Base-by-base conservation (phyloP, 169 alveolate genomes). In the Neospora caninum region DNA sequence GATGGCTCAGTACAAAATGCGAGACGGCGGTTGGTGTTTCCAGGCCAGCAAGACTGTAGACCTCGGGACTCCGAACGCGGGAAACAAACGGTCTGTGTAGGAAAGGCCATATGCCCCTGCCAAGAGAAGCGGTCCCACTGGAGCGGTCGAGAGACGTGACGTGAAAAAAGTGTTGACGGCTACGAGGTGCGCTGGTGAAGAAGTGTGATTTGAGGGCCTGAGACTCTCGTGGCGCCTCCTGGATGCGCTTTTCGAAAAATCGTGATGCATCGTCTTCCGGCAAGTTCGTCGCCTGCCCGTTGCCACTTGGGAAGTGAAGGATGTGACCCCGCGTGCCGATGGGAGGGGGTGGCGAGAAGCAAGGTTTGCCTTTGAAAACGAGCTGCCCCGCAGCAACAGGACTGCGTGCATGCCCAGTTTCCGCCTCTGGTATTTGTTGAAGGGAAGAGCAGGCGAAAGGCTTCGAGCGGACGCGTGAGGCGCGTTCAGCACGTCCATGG, bases 21-120 rank as follows among this genome's bases (percentile, higher is more conserved):
- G 93, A 27, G 93, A 91, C 64, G 93, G 93, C 13, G 93, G 93
- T 67, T 91, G 93, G 93, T 43, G 93, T 20, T 64, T 91, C 34
- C 91, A 43, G 42, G 89, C 54, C 36, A 45, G 41, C 42, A 82
- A 82, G 41, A 36, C 38, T 45, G 67, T 16, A 36, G 89, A 82
- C 7, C 4, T 39, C 38, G 67, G 67, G 70, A 82, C 54, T 20
- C 69, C 54, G 67, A 29, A 82, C 41, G 31, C 89, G 18, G 67
- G 67, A 42, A 41, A 25, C 34, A 42, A 82, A 49, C 64, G 67
- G 67, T 49, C 27, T 49, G 58, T 22, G 6, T 49, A 49, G 18
- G 9, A 22, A 49, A 49, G 58, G 58, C 58, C 58, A 49, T 49
- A 22, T 0, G 42, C 13, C 88, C 20, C 43, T 29, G 29, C 29